Evolutionary conservation across 169 alveolate species (phyloP), one percentile per base, ranked within the genome.

Genomic region (Miamiensis avidus): DNA sequence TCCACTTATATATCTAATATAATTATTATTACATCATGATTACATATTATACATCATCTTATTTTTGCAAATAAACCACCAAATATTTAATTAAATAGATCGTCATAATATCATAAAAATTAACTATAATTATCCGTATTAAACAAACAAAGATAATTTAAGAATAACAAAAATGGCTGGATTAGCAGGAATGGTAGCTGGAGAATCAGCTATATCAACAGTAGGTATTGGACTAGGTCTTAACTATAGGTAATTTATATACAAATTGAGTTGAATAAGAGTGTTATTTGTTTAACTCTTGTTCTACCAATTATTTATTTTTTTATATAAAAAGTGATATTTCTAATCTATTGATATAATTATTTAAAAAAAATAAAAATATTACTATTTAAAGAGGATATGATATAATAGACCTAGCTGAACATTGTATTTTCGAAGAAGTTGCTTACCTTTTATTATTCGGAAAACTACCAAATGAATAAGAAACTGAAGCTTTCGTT

Each of bases 151-250:
- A 49, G 69, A 11, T 11, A 49, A 49, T 49, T 49, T 11, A 49
- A 11, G 26, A 49, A 49, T 49, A 4, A 49, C 20, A 49, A 49
- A 49, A 49, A 49, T 49, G 69, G 4, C 69, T 64, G 97, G 96
- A 28, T 92, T 95, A 25, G 93, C 91, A 29, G 97, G 97, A 0
- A 91, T 95, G 26, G 89, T 93, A 30, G 97, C 97, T 28, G 97
- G 96, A 29, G 94, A 92, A 31, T 90, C 95, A 25, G 91, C 94
- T 4, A 93, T 95, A 25, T 89, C 95, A 73, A 93, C 97, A 31
- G 97, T 95, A 15, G 97, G 96, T 29, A 86, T 89, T 31, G 96
- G 95, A 29, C 72, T 82, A 83, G 97, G 97, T 27, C 90, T 94
- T 72, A 91, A 89, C 82, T 94, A 94, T 76, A 91, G 69, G 69